Percentiles rank a stretch among this genome's conserved stretches.
phyloP scores from a whole-genome alignment of 331 rosid genomes.

The Acacia concinna region DNA sequence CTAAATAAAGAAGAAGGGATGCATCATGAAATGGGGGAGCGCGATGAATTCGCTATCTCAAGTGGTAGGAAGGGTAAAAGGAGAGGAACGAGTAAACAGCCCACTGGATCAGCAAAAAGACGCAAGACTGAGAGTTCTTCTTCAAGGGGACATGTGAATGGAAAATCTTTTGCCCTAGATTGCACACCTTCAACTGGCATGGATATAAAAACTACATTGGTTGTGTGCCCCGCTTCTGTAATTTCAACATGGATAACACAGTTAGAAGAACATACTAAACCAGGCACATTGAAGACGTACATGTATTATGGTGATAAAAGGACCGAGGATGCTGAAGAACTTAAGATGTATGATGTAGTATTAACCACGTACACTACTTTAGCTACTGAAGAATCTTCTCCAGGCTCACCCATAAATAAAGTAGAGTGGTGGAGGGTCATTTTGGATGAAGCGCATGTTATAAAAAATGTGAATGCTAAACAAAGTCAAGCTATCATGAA shows the following conservation, averaged over 20 bases:
- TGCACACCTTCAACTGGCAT: slow-evolving; percentile 1
- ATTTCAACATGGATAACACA: slow-evolving; percentile 55
- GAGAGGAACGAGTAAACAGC: slow-evolving; percentile 26
- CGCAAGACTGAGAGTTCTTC: slow-evolving; percentile 21
- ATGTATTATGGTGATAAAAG: slow-evolving; percentile 57
- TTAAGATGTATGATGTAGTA: slow-evolving; percentile 52
- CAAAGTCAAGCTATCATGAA: slow-evolving; percentile 51
- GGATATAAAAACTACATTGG: slow-evolving; percentile 42
- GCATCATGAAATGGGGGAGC: slow-evolving; percentile 30
- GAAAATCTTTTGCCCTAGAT: slow-evolving; percentile 19
- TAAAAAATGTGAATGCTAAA: slow-evolving; percentile 47
- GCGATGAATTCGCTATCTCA: slow-evolving; percentile 16
- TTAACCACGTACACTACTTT: slow-evolving; percentile 51
- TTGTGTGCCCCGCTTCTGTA: slow-evolving; percentile 60
- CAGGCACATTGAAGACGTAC: slow-evolving; percentile 48
- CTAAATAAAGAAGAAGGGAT: slow-evolving; percentile 20
- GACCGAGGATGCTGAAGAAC: slow-evolving; percentile 41
- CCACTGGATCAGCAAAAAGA: slow-evolving; percentile 25
- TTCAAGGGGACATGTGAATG: not conserved
- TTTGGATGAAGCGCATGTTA: slow-evolving; percentile 66
- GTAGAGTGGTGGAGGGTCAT: slow-evolving; percentile 64
- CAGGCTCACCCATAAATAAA: slow-evolving; percentile 40
- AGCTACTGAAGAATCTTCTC: slow-evolving; percentile 35
- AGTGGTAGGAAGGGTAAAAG: slow-evolving; percentile 42
- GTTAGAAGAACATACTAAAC: slow-evolving; percentile 47